These are phyloP conservation scores for Pichia phayaonensis DNA, from an alignment of 805 yeast species.

Conservation along the genomic window DNA sequence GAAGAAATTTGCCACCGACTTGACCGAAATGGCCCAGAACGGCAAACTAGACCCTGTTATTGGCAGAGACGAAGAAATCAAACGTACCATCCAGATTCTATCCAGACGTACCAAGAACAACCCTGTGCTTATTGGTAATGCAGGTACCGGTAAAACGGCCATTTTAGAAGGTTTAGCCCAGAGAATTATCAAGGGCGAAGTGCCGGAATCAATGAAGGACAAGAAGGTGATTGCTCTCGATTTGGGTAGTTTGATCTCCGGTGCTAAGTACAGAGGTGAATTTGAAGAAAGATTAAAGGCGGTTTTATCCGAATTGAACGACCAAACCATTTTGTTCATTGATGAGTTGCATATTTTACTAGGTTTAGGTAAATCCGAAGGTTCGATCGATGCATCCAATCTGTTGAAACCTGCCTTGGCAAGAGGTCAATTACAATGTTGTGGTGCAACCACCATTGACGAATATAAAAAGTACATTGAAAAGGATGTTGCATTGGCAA, in stretches of 20 bases:
- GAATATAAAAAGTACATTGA: slow-evolving; percentile 90
- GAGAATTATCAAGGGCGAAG: slow-evolving; percentile 83
- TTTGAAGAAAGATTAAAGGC: slow-evolving; percentile 84
- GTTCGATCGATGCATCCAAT: slow-evolving; percentile 95
- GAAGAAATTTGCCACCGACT: slow-evolving; percentile 76
- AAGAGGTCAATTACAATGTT: slow-evolving; percentile 91
- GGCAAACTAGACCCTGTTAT: slow-evolving; percentile 96
- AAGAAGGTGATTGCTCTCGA: slow-evolving; percentile 81
- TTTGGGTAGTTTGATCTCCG: slow-evolving; percentile 82
- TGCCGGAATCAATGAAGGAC: slow-evolving; percentile 87
- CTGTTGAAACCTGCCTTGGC: slow-evolving; percentile 95
- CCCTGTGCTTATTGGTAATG: slow-evolving; percentile 91
- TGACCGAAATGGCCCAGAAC: slow-evolving; percentile 78
- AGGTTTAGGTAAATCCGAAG: slow-evolving; percentile 91
- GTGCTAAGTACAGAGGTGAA: slow-evolving; percentile 94
- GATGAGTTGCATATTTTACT: slow-evolving; percentile 86
- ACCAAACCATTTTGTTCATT: slow-evolving; percentile 69
- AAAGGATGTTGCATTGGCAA: slow-evolving; percentile 97
- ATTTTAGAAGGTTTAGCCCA: slow-evolving; percentile 96
- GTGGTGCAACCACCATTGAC: slow-evolving; percentile 94
- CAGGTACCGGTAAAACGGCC: slow-evolving; percentile 98
- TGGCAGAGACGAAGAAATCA: slow-evolving; percentile 92
- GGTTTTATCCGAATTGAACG: slow-evolving; percentile 78
- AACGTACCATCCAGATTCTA: slow-evolving; percentile 85
- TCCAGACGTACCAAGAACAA: slow-evolving; percentile 92